phyloP scores from a whole-genome alignment of 2,329 filamentous ascomycete species.

The Colletotrichum cordylinicola region DNA sequence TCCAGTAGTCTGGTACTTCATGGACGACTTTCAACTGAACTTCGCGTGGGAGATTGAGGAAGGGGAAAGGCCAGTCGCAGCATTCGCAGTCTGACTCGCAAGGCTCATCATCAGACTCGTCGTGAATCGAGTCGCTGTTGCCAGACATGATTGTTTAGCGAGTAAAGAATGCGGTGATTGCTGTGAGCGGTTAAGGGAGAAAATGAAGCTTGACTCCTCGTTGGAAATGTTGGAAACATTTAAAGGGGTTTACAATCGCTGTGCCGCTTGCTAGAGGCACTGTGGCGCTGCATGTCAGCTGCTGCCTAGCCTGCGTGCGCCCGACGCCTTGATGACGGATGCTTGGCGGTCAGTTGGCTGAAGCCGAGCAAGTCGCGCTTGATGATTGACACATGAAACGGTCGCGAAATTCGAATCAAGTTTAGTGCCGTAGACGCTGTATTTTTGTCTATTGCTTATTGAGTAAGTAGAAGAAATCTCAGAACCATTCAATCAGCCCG shows the following conservation, averaged over 20 bases:
- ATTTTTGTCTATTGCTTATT: no score
- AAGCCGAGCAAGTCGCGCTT: not conserved
- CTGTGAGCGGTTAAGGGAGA: not conserved
- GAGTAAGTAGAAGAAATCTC: not conserved
- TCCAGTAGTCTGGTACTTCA: not conserved
- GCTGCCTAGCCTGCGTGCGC: not conserved
- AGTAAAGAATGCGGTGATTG: not conserved
- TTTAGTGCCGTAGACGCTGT: not conserved
- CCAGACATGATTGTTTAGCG: not conserved
- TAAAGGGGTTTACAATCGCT: not conserved
- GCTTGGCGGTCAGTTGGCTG: not conserved
- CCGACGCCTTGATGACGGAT: rapidly evolving
- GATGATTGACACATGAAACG: not conserved
- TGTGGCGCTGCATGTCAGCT: not conserved
- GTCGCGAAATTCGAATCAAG: not conserved
- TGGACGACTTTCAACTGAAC: not conserved
- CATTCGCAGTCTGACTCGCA: not conserved
- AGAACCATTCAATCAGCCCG: not conserved
- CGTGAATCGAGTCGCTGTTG: not conserved
- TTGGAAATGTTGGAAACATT: not conserved
- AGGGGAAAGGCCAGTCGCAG: not conserved
- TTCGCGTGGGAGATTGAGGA: not conserved
- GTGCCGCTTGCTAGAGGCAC: not conserved
- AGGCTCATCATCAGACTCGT: not conserved
- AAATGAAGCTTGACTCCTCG: not conserved